Evolutionary conservation across 2,329 filamentous ascomycete genomes (phyloP).

Genomic region (Colletotrichum musicola): DNA sequence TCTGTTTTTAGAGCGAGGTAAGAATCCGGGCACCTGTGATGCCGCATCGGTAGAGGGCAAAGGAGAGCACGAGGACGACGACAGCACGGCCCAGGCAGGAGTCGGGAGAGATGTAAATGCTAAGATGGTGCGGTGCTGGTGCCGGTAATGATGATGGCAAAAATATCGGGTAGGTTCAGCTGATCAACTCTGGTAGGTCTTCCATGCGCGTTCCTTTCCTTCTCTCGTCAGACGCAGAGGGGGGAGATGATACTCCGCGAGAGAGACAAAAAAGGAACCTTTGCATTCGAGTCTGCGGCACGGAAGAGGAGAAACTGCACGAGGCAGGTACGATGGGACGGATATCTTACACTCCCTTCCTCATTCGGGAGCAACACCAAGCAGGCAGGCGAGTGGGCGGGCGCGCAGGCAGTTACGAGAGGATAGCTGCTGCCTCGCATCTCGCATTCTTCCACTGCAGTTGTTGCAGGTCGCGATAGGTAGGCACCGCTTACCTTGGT

Average conservation of each 20-base stretch:
- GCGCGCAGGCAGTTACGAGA: not conserved
- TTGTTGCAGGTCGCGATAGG: not conserved
- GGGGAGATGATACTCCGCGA: not conserved
- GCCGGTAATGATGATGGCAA: not conserved
- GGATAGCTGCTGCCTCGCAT: constrained; percentile 19
- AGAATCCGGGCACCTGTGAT: too few species aligned
- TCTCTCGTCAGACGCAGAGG: too few species aligned
- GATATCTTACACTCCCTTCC: constrained; percentile 6
- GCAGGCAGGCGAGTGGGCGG: too few species aligned
- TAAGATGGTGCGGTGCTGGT: constrained; percentile 1
- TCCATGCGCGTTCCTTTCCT: constrained; percentile 19
- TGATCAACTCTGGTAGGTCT: constrained; percentile 4
- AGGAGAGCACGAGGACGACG: too few species aligned
- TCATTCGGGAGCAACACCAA: not conserved
- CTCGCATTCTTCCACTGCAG: not conserved
- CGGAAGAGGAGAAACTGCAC: constrained; percentile 20
- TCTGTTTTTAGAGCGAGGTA: not conserved
- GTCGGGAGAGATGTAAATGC: not conserved
- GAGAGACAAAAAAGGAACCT: not conserved
- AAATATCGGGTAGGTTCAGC: constrained; percentile 8
- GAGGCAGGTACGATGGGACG: constrained; percentile 5
- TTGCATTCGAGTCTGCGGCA: constrained; percentile 10
- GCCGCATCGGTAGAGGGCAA: too few species aligned
- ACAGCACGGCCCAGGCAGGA: not conserved
- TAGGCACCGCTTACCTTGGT: too few species aligned